Conservation (phyloP, 805 yeast genomes). For the Hemisphaericaspora nanyangensis region DNA sequence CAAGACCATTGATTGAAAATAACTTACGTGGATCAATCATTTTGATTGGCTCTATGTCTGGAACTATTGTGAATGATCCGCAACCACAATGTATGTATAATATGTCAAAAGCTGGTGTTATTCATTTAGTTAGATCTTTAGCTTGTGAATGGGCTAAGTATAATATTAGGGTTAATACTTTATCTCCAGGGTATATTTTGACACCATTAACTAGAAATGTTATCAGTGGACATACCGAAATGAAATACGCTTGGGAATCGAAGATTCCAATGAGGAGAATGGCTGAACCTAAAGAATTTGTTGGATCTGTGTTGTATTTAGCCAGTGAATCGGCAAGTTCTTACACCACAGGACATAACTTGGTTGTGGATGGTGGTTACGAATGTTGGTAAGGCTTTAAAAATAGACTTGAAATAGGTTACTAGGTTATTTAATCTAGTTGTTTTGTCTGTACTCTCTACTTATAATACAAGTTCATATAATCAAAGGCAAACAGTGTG, state of each 20-base stretch:
- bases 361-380: conserved; percentile 85
- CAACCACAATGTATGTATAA: conserved; percentile 79
- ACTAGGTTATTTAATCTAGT: background rate
- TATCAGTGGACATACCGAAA: conserved; percentile 51
- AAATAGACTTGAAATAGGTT: background rate
- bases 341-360: conserved; percentile 80
- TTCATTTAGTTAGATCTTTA: conserved; percentile 69
- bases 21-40: conserved; percentile 58
- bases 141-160: conserved; percentile 82
- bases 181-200: conserved; percentile 77
- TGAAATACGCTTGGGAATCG: conserved; percentile 70
- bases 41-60: conserved; percentile 77
- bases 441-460: background rate
- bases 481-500: too few species aligned
- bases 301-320: conserved; percentile 71
- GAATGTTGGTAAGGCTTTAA: conserved; percentile 61
- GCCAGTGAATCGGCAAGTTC: conserved; percentile 67
- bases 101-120: conserved; percentile 84
- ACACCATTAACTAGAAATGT: conserved; percentile 78
- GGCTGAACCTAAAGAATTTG: conserved; percentile 83
- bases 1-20: conserved; percentile 58
- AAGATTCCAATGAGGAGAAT: conserved; percentile 75
- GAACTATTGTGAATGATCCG: conserved; percentile 72
- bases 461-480: too few species aligned
- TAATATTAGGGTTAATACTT: conserved; percentile 71